Evolutionary conservation across 1,284 basidiomycete species (phyloP), one percentile per base, ranked within the genome.

Genomic region (Fomitopsis pinicola): DNA sequence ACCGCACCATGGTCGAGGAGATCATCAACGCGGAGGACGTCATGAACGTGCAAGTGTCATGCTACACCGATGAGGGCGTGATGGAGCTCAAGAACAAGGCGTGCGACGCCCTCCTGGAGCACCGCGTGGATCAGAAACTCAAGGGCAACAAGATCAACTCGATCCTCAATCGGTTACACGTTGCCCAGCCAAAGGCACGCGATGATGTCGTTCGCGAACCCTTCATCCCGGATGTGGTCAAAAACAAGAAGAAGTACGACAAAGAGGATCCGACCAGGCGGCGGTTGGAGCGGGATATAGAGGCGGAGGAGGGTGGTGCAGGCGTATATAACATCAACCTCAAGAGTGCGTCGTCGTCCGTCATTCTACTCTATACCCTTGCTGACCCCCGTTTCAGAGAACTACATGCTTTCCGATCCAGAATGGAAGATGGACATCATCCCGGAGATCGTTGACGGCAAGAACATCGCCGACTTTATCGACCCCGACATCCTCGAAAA

Each of bases 391-490:
- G 19, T 40, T n/a, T 1, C 76, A 95, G 95, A 94, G 82, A 85
- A 94, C 73, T 99, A 98, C 79, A 68, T 98, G 36, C 88, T 99
- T 59, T 84, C 87, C 45, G 89, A 98, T 73, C 89, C 93, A 56
- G 90, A 94, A 58, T 99, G 97, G 97, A 99, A 98, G 80, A 84
- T 89, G 79, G 97, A 99, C 73, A 84, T 87, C 67, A 92, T 99
- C 28, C 97, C 97, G 33, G 97, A 99, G 77, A 92, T 99, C 71
- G 88, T 94, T 87, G 87, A 98, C 67, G 97, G 97, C 78, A 98
- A 98, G 86, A 99, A 99, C 79, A 80, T 99, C 60, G 96, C 96
- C 44, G 97, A 99, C 82, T 99, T 99, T 70, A 92, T 99, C 76
- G 97, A 99, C 75, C 92, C 95, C n/a, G 97, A 99, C 72, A 99